A percentile compares a stretch with the other conserved stretches of the same genome.
Conservation (phyloP, 225 moss, liverwort and hornwort genomes). For the Pseudisothecium myosuroides region DNA sequence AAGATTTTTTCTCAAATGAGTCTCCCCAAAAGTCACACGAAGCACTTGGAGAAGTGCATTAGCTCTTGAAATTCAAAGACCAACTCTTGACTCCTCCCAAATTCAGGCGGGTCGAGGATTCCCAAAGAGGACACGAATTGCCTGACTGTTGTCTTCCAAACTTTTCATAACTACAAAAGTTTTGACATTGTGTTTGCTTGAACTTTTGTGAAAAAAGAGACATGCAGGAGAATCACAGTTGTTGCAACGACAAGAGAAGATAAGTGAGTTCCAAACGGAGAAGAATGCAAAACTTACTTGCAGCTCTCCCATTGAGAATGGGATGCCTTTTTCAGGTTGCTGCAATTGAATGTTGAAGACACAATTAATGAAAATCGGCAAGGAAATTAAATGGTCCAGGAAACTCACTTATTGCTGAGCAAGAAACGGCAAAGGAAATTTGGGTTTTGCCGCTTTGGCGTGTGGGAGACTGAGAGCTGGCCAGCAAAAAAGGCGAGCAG, state of each 20-base stretch:
- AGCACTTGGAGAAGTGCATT: neutral
- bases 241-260: neutral
- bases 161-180: neutral
- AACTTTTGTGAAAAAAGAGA: neutral
- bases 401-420: neutral
- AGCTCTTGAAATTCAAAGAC: neutral
- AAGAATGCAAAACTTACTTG: neutral
- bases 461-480: neutral
- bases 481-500: neutral
- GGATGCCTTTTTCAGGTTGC: neutral
- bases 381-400: neutral
- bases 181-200: neutral
- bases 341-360: too few relatives aligned
- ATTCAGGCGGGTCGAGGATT: neutral
- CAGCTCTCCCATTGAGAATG: neutral
- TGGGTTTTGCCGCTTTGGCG: too few relatives aligned
- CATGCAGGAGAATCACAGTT: neutral
- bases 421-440: too few relatives aligned
- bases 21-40: neutral
- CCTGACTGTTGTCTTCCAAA: neutral
- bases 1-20: neutral
- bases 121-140: neutral
- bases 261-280: neutral
- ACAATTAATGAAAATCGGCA: neutral
- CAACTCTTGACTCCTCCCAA: neutral